A percentile compares a stretch with the other conserved stretches of the same genome.
Evolutionary conservation across 2,329 filamentous ascomycete species (phyloP).

Genomic region (Myriosclerotinia scirpicola): DNA sequence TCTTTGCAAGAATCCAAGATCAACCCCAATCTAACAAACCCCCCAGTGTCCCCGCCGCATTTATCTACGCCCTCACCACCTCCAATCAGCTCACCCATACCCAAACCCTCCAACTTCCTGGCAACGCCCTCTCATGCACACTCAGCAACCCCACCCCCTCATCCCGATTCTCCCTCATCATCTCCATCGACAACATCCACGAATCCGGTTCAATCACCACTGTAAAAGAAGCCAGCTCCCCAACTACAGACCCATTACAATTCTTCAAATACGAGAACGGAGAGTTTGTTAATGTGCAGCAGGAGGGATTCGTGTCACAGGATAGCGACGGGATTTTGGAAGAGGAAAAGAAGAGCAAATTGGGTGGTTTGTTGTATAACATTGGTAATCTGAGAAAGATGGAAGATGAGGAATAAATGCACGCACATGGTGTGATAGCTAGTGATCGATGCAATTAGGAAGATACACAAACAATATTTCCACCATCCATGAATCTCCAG

Average conservation of each 20-base stretch:
- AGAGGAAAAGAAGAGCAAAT: constrained; percentile 39
- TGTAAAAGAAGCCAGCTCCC: constrained; percentile 29
- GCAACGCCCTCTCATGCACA: constrained; percentile 53
- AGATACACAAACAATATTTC: not conserved
- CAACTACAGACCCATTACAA: constrained; percentile 24
- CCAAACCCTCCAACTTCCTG: constrained; percentile 55
- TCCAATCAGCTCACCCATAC: constrained; percentile 52
- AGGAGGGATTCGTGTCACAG: constrained; percentile 9
- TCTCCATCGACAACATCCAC: constrained; percentile 57
- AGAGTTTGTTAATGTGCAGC: constrained; percentile 17
- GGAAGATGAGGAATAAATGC: constrained; percentile 30
- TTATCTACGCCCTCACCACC: constrained; percentile 59
- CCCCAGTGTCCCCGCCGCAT: constrained; percentile 59
- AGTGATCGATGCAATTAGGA: not conserved
- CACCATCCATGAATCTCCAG: not conserved
- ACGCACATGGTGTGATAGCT: not conserved
- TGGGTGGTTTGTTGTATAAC: constrained; percentile 44
- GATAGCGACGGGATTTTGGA: constrained; percentile 25
- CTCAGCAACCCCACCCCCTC: constrained; percentile 31
- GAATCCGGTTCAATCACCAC: constrained; percentile 50
- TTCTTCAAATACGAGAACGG: constrained; percentile 26
- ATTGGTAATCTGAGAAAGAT: constrained; percentile 41
- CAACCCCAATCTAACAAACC: constrained; percentile 16
- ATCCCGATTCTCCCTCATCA: constrained; percentile 42
- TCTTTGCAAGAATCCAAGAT: not conserved